Evolutionary conservation across 1,284 basidiomycete species (phyloP).

Genomic region (Heliocybe sulcata): DNA sequence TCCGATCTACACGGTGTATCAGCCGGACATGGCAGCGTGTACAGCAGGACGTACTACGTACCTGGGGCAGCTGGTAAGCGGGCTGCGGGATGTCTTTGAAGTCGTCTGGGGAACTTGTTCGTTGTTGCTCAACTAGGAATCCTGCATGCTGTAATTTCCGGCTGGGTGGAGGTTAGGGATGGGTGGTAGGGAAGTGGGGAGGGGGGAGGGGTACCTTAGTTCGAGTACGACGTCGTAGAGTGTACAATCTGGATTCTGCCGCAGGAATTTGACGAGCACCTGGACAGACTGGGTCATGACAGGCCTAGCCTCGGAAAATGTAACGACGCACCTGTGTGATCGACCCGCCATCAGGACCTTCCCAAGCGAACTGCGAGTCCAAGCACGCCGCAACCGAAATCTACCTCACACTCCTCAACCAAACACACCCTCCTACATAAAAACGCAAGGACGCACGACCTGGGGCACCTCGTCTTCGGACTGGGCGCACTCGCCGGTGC

Average conservation of each 20-base stretch:
- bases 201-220: not conserved
- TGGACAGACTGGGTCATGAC: not conserved
- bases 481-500: not conserved
- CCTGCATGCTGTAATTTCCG: not conserved
- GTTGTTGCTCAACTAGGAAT: not conserved
- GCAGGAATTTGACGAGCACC: not conserved
- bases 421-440: too few relatives aligned
- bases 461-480: not conserved
- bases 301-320: not conserved
- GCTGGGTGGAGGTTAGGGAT: not conserved
- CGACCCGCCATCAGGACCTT: not conserved
- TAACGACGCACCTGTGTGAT: not conserved
- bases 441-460: too few relatives aligned
- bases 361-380: not conserved
- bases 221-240: not conserved
- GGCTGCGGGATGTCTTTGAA: not conserved
- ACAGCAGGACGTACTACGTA: not conserved
- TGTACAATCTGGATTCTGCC: not conserved
- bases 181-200: not conserved
- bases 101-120: not conserved
- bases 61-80: not conserved
- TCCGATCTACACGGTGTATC: not conserved
- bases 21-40: not conserved
- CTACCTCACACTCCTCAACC: not conserved
- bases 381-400: not conserved